phyloP scores from a whole-genome alignment of 2,329 filamentous ascomycete species.

The Colletotrichum sp. region DNA sequence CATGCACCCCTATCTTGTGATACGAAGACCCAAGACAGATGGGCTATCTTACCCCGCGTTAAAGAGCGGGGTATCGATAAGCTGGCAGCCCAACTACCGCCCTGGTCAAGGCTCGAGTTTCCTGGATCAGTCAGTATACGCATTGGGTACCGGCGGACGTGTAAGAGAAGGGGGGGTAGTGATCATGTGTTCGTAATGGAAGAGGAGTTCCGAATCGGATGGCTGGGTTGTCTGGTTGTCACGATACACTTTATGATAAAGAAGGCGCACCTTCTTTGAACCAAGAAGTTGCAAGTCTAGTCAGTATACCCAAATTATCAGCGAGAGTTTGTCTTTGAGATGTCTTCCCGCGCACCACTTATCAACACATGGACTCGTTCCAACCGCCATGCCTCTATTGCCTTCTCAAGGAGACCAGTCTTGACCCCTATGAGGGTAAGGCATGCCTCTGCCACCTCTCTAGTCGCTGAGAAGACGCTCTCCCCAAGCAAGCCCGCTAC shows the following conservation, averaged over 20 bases:
- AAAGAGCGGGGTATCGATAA: slow-evolving; percentile 15
- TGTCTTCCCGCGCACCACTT: neutral
- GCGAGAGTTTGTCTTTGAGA: neutral
- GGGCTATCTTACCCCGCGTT: slow-evolving; percentile 6
- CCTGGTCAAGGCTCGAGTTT: neutral
- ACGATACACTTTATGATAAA: neutral
- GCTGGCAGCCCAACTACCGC: neutral
- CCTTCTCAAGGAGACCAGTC: neutral
- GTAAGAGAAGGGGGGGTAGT: neutral
- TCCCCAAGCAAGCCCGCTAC: neutral
- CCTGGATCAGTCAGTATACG: neutral
- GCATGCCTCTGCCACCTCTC: neutral
- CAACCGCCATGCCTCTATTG: neutral
- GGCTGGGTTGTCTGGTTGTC: neutral
- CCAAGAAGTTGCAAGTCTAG: neutral
- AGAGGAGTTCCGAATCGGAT: neutral
- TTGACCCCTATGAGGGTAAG: neutral
- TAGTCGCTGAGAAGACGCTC: neutral
- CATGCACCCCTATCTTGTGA: slow-evolving; percentile 10
- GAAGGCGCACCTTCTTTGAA: neutral
- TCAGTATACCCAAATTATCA: neutral
- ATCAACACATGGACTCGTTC: neutral
- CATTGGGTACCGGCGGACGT: neutral
- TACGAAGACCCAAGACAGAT: neutral
- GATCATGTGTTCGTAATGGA: neutral